Percentiles rank a stretch among this genome's conserved stretches.
Conservation (phyloP, 176 grass and related monocot species). For the Puya raimondii region DNA sequence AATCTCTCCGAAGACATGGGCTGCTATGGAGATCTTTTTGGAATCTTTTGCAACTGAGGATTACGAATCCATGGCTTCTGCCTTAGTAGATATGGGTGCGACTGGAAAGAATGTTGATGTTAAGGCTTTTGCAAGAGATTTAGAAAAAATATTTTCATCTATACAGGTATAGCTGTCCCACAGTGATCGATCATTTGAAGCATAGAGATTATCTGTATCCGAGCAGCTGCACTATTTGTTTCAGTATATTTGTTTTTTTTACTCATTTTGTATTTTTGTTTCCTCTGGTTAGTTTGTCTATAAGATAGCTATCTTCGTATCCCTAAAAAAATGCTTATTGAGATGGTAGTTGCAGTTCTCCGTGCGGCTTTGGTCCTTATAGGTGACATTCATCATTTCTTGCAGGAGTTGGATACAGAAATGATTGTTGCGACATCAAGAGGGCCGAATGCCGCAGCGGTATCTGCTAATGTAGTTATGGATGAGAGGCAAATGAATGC, state of each 20-base stretch:
- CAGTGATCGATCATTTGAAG: background rate
- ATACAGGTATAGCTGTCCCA: conserved; percentile 57
- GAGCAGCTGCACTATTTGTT: background rate
- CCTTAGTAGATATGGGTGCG: conserved; percentile 90
- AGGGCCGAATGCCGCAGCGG: conserved; percentile 48
- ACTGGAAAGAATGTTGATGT: conserved; percentile 77
- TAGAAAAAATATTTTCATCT: conserved; percentile 81
- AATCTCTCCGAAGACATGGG: conserved; percentile 85
- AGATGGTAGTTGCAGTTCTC: background rate
- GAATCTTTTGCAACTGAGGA: conserved; percentile 79
- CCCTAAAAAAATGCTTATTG: background rate
- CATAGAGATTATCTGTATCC: background rate
- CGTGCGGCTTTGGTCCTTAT: conserved; percentile 2
- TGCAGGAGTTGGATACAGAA: conserved; percentile 87
- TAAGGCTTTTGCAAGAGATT: conserved; percentile 71
- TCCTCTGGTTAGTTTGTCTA: no score
- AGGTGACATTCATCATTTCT: background rate
- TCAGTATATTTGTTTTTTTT: background rate
- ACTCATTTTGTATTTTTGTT: background rate
- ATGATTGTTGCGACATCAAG: conserved; percentile 72
- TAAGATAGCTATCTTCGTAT: no score
- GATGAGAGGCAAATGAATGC: conserved; percentile 96
- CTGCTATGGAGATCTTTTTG: conserved; percentile 93
- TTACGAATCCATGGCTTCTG: conserved; percentile 72
- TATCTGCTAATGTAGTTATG: conserved; percentile 79